Evolutionary conservation across 768 basidiomycete species (phyloP), one percentile per base, ranked within the genome.

Genomic region (Sistotremastrum suecicum): DNA sequence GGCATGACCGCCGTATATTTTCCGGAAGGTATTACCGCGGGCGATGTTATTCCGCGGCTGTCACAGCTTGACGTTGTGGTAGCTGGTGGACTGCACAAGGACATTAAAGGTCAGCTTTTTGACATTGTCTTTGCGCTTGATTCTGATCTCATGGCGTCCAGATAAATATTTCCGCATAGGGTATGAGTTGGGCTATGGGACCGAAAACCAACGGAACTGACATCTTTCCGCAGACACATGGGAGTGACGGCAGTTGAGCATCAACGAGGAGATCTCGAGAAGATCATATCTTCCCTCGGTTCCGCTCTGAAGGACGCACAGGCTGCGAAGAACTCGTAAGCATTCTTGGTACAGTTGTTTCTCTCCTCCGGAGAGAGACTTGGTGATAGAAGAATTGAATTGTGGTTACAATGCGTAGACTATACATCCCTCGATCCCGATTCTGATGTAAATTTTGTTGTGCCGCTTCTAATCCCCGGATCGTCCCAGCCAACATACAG

Each of bases 1-100:
- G 92, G 94, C 37, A 97, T 99, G 95, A 86, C 83, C 5, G 92
- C 91, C 37, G 79, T 87, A 56, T 91, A 87, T 63, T 85, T 76
- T 56, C 95, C 95, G 8, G 72, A 79, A 1, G 91, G 89, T 4
- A 57, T 92, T n/a, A 64, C 64, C 29, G 81, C 85, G 0, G 63
- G 75, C 5, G 87, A 94, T 53, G 62, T 98, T 31, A 50, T 97
- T 40, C 83, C 87, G 5, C 72, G 79, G 40, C 69, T 98, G 30
- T 67, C 68, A 40, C 72, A 79, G 59, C 75, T 72, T 49, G 79
- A 76, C 8, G 69, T 98, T 46, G 71, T 95, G 37, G 77, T 88
- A 37, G 89, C 95, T 36, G 91, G 82, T 35, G 94, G 95, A 7
- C 61, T 99, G 50, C 86, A 94, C 62, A 74, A 76, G 48, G 74